Evolutionary conservation across 768 basidiomycete genomes (phyloP), one percentile per base, ranked within the genome.

Genomic region (Boletus speciosus): DNA sequence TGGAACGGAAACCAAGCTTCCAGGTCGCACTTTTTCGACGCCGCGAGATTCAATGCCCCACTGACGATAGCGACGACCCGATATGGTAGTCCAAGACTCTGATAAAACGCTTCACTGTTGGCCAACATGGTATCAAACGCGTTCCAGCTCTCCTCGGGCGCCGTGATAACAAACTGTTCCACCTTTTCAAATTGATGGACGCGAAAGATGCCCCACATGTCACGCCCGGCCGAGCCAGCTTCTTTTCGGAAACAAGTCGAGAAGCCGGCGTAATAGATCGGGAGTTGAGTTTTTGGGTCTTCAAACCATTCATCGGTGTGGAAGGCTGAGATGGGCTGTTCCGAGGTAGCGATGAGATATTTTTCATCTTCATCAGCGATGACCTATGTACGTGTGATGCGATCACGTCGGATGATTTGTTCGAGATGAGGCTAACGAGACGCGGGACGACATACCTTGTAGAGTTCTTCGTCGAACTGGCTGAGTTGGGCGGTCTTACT

Each of bases 1-100:
- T 98, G 97, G 82, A 92, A 98, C 2, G 97, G 97, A 81, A 99
- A 99, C 92, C 94, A 99, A 54, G 97, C 97, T 73, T 99, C 97
- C 55, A 99, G 71, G 73, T 99, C 97, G 69, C 87, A 93, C 76
- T 99, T 99, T 76, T 97, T 93, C 47, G 95, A 83, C 23, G 97
- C 97, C 0, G 97, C 97, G 61, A 98, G 81, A 74, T 99, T 99
- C 61, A 99, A 76, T 31, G 95, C 97, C 15, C 97, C 93, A 42
- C 94, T 97, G 38, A 96, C 97, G 67, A 99, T 98, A 8, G 83
- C 86, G 52, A 97, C 92, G 52, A 98, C 82, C 21, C 92, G 87
- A 71, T 98, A 99, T 12, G 96, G 85, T 54, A 99, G 67, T 15
- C 87, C 88, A 52, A 99, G 83, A 73, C 90, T 93, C 81, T 98